phyloP scores from a whole-genome alignment of 2,329 filamentous ascomycete genomes.

The Aspergillus fumigatus region DNA sequence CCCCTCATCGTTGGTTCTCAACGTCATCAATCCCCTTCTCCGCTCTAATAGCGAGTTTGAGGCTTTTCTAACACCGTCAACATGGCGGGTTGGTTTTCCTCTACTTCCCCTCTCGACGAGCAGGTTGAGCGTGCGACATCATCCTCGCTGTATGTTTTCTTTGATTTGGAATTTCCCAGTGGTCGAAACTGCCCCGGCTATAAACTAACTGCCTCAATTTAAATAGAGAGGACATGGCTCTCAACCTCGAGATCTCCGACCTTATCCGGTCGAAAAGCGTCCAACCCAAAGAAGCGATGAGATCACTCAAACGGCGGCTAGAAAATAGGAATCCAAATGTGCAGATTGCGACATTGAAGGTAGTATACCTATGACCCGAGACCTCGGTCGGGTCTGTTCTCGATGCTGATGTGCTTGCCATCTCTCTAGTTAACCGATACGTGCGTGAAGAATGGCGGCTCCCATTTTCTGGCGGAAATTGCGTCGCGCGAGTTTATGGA shows the following conservation, averaged over 20 bases:
- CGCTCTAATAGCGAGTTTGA: constrained; percentile 3
- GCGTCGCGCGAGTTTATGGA: constrained; percentile 98
- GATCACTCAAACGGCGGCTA: constrained; percentile 87
- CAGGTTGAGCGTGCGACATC: constrained; percentile 94
- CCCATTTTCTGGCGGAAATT: constrained; percentile 91
- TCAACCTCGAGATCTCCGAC: constrained; percentile 98
- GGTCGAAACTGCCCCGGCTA: neutral
- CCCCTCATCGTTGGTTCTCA: constrained; percentile 7
- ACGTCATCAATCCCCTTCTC: constrained; percentile 16
- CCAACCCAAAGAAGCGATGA: constrained; percentile 96
- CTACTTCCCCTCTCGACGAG: constrained; percentile 88
- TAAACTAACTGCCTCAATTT: constrained; percentile 5
- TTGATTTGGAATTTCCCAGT: constrained; percentile 7
- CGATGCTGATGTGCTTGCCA: constrained; percentile 14
- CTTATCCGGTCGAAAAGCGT: constrained; percentile 96
- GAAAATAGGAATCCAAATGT: constrained; percentile 97
- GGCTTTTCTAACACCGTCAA: constrained; percentile 40
- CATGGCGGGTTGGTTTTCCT: constrained; percentile 97
- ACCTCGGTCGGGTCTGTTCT: neutral
- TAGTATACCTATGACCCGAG: constrained; percentile 37
- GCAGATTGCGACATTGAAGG: constrained; percentile 89
- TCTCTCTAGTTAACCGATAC: constrained; percentile 77
- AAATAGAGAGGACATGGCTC: constrained; percentile 83
- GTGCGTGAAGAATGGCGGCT: constrained; percentile 95
- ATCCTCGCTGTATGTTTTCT: constrained; percentile 72